Percentiles rank a stretch among this genome's conserved stretches.
These are phyloP conservation scores for Parastagonospora nodorum DNA, from an alignment of 2,329 filamentous ascomycete species.

Conservation along the genomic window DNA sequence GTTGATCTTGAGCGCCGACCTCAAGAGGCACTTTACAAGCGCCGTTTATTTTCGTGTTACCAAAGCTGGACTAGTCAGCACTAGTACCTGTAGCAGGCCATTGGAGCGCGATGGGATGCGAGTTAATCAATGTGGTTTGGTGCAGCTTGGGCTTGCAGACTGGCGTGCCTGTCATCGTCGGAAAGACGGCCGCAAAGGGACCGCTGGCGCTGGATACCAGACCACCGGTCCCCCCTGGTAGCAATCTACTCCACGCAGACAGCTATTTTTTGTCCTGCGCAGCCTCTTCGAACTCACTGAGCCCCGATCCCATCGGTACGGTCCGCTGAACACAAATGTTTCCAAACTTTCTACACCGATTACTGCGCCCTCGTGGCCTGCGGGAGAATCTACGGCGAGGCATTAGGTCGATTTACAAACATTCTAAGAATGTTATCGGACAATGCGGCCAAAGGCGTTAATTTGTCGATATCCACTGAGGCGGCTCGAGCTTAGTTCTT, in stretches of 20 bases:
- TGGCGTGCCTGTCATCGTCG: slow-evolving; percentile 13
- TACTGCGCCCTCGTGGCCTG: not conserved
- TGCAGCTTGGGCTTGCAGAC: slow-evolving; percentile 15
- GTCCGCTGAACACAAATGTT: slow-evolving; percentile 1
- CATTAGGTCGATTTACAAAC: not conserved
- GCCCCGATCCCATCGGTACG: slow-evolving; percentile 17
- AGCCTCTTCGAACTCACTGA: slow-evolving; percentile 20
- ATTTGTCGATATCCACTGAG: slow-evolving; percentile 8
- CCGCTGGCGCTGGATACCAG: slow-evolving; percentile 9
- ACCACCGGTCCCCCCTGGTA: slow-evolving; percentile 21
- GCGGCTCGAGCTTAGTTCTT: slow-evolving; percentile 21
- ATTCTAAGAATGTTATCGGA: not conserved
- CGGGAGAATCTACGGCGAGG: not conserved
- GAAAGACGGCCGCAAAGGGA: slow-evolving; percentile 15
- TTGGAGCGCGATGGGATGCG: slow-evolving; percentile 11
- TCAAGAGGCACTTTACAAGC: slow-evolving; percentile 3
- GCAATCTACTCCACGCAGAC: slow-evolving; percentile 25
- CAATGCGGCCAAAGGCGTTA: not conserved
- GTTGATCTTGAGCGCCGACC: slow-evolving; percentile 1
- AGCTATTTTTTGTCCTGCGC: slow-evolving; percentile 21
- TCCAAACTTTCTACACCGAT: slow-evolving; percentile 1
- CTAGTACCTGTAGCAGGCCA: slow-evolving; percentile 18
- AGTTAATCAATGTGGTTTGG: slow-evolving; percentile 9
- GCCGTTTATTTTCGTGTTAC: slow-evolving; percentile 25
- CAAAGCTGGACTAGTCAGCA: slow-evolving; percentile 22